Conservation (phyloP, 2,329 filamentous ascomycete genomes). For the Monosporascus sp. region DNA sequence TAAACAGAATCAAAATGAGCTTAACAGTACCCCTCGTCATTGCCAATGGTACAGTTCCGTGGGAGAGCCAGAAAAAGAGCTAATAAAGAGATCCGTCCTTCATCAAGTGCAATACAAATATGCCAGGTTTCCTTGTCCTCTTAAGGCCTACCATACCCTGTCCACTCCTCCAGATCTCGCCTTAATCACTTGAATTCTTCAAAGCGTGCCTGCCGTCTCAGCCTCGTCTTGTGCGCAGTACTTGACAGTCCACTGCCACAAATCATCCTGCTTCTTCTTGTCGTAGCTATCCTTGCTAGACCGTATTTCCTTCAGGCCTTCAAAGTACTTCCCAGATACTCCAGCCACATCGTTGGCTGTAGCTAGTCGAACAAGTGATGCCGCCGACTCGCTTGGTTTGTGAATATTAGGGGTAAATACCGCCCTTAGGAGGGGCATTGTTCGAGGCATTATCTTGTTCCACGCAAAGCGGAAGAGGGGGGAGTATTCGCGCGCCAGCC, state of each 20-base stretch:
- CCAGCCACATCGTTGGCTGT: constrained; percentile 26
- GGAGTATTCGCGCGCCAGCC: constrained; percentile 31
- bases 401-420: constrained; percentile 31
- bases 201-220: not conserved
- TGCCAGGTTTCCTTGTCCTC: too few species aligned
- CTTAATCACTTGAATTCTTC: not conserved
- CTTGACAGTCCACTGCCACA: constrained; percentile 43
- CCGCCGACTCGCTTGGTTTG: constrained; percentile 33
- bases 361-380: constrained; percentile 35
- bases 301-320: constrained; percentile 33
- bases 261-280: constrained; percentile 40
- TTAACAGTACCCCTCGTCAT: too few species aligned
- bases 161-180: too few species aligned
- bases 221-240: constrained; percentile 6
- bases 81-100: too few species aligned
- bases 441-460: constrained; percentile 27
- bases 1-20: too few species aligned
- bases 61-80: too few species aligned
- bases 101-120: too few species aligned
- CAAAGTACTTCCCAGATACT: constrained; percentile 38
- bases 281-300: constrained; percentile 39
- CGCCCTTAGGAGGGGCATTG: constrained; percentile 31
- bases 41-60: too few species aligned
- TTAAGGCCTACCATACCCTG: too few species aligned
- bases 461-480: constrained; percentile 28